Evolutionary conservation across 2,329 filamentous ascomycete species (phyloP).

Genomic region (Orbilia javanica): DNA sequence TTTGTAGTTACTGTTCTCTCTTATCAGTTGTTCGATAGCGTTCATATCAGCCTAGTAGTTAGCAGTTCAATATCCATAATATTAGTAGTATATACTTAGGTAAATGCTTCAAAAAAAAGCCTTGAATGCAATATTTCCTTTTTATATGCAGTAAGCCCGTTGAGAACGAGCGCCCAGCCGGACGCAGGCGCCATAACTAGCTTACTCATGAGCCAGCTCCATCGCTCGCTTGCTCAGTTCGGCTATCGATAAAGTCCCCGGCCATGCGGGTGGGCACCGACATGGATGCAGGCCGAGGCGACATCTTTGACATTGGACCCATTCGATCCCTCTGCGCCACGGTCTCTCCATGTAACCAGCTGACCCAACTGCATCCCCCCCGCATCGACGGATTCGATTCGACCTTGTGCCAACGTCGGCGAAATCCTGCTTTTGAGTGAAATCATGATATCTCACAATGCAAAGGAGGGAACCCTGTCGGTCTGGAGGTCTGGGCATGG

Average conservation of each 20-base stretch:
- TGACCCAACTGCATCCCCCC: slow-evolving; percentile 22
- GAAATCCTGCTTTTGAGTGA: slow-evolving; percentile 19
- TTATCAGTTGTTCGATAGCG: background rate
- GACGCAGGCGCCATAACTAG: background rate
- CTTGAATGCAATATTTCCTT: background rate
- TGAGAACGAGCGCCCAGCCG: background rate
- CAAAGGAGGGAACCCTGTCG: background rate
- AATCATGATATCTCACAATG: slow-evolving; percentile 7
- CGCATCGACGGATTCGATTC: slow-evolving; percentile 1
- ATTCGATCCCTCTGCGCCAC: slow-evolving; percentile 7
- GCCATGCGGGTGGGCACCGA: slow-evolving; percentile 19
- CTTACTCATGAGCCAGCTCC: background rate
- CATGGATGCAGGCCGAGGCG: slow-evolving; percentile 12
- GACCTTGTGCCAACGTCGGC: slow-evolving; percentile 5
- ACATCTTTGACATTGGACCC: slow-evolving; percentile 1
- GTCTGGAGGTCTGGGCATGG: slow-evolving; percentile 20
- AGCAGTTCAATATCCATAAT: background rate
- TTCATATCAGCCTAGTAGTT: background rate
- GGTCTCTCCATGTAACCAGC: slow-evolving; percentile 16
- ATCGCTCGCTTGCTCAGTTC: slow-evolving; percentile 26
- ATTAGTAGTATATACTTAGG: background rate
- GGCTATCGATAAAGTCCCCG: slow-evolving; percentile 35
- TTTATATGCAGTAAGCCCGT: background rate
- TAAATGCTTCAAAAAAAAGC: background rate
- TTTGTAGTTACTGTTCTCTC: no score